phyloP scores from a whole-genome alignment of 2,329 filamentous ascomycete genomes.

The Alternaria infectoria region DNA sequence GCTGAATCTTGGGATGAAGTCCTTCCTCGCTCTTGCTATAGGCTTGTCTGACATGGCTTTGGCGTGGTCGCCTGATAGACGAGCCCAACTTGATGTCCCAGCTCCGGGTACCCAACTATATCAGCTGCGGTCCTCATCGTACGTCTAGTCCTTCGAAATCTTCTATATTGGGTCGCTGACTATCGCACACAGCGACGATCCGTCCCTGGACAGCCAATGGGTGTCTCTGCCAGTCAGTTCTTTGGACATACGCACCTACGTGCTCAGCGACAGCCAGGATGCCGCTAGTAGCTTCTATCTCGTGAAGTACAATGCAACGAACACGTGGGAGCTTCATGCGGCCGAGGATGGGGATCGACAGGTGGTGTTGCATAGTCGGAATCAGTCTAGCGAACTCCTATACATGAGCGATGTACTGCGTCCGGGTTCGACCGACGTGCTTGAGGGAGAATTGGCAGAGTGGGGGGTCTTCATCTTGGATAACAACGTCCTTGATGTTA shows the following conservation, averaged over 20 bases:
- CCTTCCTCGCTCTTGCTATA: slow-evolving; percentile 20
- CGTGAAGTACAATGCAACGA: slow-evolving; percentile 28
- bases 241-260: slow-evolving; percentile 18
- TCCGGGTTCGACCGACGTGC: slow-evolving; percentile 26
- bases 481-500: slow-evolving; percentile 32
- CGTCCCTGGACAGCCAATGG: slow-evolving; percentile 33
- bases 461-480: slow-evolving; percentile 41
- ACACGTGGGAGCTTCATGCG: slow-evolving; percentile 34
- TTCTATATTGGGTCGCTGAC: not conserved
- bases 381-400: slow-evolving; percentile 23
- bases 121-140: slow-evolving; percentile 37
- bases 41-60: slow-evolving; percentile 27
- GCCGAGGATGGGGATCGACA: slow-evolving; percentile 39
- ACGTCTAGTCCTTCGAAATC: not conserved
- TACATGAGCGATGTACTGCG: slow-evolving; percentile 34
- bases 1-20: slow-evolving; percentile 26
- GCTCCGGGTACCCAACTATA: slow-evolving; percentile 33
- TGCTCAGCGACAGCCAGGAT: slow-evolving; percentile 19
- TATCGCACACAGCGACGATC: slow-evolving; percentile 13
- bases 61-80: slow-evolving; percentile 25
- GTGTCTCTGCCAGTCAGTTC: slow-evolving; percentile 26
- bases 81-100: slow-evolving; percentile 23
- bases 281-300: slow-evolving; percentile 34
- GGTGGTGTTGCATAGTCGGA: slow-evolving; percentile 31
- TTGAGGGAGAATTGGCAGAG: slow-evolving; percentile 34